A percentile compares a stretch with the other conserved stretches of the same genome.
Conservation (phyloP, 306 rosid genomes). For the Cicer chorassanicum region DNA sequence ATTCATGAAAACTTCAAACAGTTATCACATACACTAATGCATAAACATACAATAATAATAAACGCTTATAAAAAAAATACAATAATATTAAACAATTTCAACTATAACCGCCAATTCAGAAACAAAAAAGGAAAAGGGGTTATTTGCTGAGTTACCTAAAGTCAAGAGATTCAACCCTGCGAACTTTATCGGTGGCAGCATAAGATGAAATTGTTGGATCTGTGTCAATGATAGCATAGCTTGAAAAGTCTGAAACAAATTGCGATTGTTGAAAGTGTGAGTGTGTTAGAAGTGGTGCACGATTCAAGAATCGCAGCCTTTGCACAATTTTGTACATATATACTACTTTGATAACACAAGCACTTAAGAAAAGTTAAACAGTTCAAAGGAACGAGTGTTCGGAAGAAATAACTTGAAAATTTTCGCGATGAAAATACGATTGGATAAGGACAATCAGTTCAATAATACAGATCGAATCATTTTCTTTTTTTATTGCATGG, state of each 20-base stretch:
- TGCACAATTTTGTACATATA: slow-evolving; percentile 35
- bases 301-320: slow-evolving; percentile 28
- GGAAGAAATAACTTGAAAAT: background rate
- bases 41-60: no score
- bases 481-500: no score
- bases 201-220: slow-evolving; percentile 17
- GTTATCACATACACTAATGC: no score
- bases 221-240: slow-evolving; percentile 20
- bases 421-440: no score
- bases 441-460: no score
- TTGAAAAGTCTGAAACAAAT: slow-evolving; percentile 22
- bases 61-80: no score
- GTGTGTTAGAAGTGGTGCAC: slow-evolving; percentile 9
- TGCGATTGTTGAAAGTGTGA: slow-evolving; percentile 26
- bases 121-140: slow-evolving; percentile 6
- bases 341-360: background rate
- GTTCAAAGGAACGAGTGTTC: background rate
- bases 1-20: background rate
- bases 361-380: background rate
- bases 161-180: slow-evolving; percentile 30
- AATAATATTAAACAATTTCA: background rate
- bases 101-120: background rate
- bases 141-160: slow-evolving; percentile 19
- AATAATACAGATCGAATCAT: no score
- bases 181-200: slow-evolving; percentile 19